phyloP scores from a whole-genome alignment of 2,329 filamentous ascomycete genomes.

The Diatrype stigma region DNA sequence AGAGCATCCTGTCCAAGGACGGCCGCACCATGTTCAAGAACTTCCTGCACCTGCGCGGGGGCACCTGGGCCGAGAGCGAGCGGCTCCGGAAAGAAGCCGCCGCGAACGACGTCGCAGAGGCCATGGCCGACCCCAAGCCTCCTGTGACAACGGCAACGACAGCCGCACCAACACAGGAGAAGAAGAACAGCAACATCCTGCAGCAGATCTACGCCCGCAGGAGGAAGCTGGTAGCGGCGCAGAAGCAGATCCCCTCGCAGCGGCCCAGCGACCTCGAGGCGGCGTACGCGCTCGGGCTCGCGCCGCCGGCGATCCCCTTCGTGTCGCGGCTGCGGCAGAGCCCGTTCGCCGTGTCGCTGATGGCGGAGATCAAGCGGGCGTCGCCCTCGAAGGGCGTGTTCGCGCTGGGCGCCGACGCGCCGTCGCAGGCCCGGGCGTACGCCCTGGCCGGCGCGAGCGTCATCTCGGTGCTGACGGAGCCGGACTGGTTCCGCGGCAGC shows the following conservation, averaged over 20 bases:
- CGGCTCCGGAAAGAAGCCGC: slow-evolving; percentile 42
- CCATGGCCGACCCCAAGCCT: slow-evolving; percentile 19
- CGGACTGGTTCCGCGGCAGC: slow-evolving; percentile 98
- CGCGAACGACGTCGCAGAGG: slow-evolving; percentile 21
- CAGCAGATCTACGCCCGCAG: slow-evolving; percentile 87
- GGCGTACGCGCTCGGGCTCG: slow-evolving; percentile 76
- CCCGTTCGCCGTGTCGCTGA: slow-evolving; percentile 82
- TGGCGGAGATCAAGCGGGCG: slow-evolving; percentile 96
- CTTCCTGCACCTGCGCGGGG: slow-evolving; percentile 81
- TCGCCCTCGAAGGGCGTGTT: slow-evolving; percentile 97
- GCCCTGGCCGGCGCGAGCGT: slow-evolving; percentile 92
- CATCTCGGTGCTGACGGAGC: slow-evolving; percentile 97
- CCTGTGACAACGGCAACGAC: slow-evolving; percentile 11
- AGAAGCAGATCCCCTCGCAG: slow-evolving; percentile 83
- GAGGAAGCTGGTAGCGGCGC: slow-evolving; percentile 67
- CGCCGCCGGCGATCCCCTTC: slow-evolving; percentile 80
- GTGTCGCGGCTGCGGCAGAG: slow-evolving; percentile 74
- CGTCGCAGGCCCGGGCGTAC: slow-evolving; percentile 85
- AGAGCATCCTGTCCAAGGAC: slow-evolving; percentile 90
- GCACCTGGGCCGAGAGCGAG: slow-evolving; percentile 85
- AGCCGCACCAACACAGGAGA: slow-evolving; percentile 18
- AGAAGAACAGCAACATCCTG: slow-evolving; percentile 82
- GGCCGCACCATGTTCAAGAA: slow-evolving; percentile 89
- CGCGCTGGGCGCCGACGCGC: slow-evolving; percentile 79
- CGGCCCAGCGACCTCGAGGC: slow-evolving; percentile 79